Conservation (phyloP, 2,329 filamentous ascomycete genomes). For the Talaromyces pinophilus region DNA sequence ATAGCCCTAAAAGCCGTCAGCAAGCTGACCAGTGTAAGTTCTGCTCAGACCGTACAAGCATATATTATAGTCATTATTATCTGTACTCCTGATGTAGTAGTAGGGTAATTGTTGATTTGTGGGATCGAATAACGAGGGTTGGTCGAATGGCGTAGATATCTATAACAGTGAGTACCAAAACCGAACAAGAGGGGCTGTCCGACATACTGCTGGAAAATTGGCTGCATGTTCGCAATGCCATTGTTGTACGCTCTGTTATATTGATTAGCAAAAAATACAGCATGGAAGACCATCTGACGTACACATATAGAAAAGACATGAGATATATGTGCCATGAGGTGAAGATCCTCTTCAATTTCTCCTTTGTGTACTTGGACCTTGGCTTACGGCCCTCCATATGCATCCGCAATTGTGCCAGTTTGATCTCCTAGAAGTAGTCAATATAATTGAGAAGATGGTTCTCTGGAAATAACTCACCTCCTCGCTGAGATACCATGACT, state of each 20-base stretch:
- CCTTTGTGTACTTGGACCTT: conserved; percentile 49
- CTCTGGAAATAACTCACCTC: conserved; percentile 30
- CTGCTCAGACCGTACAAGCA: conserved; percentile 47
- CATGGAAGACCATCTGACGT: conserved; percentile 20
- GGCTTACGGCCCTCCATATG: conserved; percentile 51
- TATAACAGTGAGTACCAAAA: background rate
- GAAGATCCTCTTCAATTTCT: conserved; percentile 62
- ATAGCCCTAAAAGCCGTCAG: conserved; percentile 50
- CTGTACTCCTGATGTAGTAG: conserved; percentile 58
- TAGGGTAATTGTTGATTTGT: conserved; percentile 58
- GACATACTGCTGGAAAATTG: conserved; percentile 55
- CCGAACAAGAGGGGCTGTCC: too few relatives aligned
- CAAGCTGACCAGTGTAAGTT: background rate
- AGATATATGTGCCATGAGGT: conserved; percentile 66
- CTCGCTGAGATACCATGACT: conserved; percentile 51
- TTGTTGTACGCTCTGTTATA: conserved; percentile 60
- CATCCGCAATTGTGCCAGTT: conserved; percentile 53
- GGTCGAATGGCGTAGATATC: conserved; percentile 36
- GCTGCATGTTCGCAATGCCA: conserved; percentile 53
- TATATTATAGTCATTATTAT: conserved; percentile 63
- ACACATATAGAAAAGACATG: conserved; percentile 60
- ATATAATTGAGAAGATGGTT: background rate
- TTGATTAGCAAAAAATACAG: background rate
- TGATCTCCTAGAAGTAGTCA: conserved; percentile 40
- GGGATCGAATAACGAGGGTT: conserved; percentile 49